Percentiles rank a stretch among this genome's conserved stretches.
Evolutionary conservation across 805 yeast genomes (phyloP).

Genomic region (Metschnikowia drakensbergensis): DNA sequence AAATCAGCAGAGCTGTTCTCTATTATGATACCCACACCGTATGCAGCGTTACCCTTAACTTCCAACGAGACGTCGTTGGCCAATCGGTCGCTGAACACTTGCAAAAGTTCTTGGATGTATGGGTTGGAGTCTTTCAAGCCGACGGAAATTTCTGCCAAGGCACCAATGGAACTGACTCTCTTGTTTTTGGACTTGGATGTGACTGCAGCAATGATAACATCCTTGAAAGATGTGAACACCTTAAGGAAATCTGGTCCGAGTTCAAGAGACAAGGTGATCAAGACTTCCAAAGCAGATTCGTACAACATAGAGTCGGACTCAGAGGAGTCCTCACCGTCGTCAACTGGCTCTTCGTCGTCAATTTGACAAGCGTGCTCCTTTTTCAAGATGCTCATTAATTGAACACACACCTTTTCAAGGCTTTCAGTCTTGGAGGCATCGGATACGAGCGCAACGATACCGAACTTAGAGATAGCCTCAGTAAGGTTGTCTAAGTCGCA

Average conservation of each 20-base stretch:
- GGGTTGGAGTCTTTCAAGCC: constrained; percentile 69
- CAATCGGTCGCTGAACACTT: constrained; percentile 64
- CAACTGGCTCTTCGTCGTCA: constrained; percentile 62
- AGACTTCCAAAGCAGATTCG: constrained; percentile 82
- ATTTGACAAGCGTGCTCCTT: constrained; percentile 83
- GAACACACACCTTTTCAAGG: constrained; percentile 66
- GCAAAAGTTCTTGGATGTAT: constrained; percentile 64
- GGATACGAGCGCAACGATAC: constrained; percentile 68
- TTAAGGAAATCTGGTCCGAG: constrained; percentile 74
- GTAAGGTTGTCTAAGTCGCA: constrained; percentile 70
- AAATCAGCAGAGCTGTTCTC: constrained; percentile 55
- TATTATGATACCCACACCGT: constrained; percentile 82
- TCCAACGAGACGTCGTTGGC: constrained; percentile 75
- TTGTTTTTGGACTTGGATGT: constrained; percentile 62
- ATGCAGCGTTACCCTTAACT: constrained; percentile 93
- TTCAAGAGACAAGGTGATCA: constrained; percentile 71
- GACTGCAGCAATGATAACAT: constrained; percentile 53
- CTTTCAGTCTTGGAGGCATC: constrained; percentile 46
- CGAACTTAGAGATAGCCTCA: constrained; percentile 65
- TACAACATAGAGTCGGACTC: constrained; percentile 61
- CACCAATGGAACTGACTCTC: constrained; percentile 83
- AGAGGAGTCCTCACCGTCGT: constrained; percentile 47
- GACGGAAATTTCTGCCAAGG: constrained; percentile 81
- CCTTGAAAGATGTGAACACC: constrained; percentile 70
- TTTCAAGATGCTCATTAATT: constrained; percentile 67